Conservation (phyloP, 345 rosid species). For the Pistacia vera region DNA sequence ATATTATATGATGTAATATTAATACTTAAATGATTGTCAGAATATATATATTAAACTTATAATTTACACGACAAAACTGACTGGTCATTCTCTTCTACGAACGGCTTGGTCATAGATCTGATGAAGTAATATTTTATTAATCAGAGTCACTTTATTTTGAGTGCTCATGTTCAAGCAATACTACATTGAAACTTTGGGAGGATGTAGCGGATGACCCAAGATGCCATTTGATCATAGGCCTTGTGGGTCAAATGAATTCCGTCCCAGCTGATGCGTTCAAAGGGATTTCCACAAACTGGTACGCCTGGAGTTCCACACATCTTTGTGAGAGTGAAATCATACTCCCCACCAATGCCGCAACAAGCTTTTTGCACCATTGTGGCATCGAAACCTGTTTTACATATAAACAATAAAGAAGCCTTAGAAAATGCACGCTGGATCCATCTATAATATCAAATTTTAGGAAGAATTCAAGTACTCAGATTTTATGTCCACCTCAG, state of each 20-base stretch:
- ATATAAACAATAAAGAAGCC: background rate
- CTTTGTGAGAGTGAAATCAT: conserved; percentile 4
- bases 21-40: too few relatives aligned
- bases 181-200: conserved; percentile 25
- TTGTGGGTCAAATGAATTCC: conserved; percentile 16
- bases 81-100: background rate
- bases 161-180: background rate
- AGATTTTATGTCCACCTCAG: too few relatives aligned
- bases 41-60: too few relatives aligned
- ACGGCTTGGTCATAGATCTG: background rate
- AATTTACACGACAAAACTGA: too few relatives aligned
- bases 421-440: too few relatives aligned
- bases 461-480: too few relatives aligned
- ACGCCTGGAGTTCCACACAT: background rate
- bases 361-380: conserved; percentile 25
- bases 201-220: conserved; percentile 25
- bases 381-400: conserved; percentile 19
- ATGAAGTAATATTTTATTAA: too few relatives aligned
- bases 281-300: background rate
- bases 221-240: conserved; percentile 26
- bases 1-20: too few relatives aligned
- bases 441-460: too few relatives aligned
- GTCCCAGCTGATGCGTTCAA: conserved; percentile 37
- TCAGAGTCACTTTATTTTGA: background rate
- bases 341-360: conserved; percentile 35